These are phyloP conservation scores for Thinopyrum elongatum DNA, from an alignment of 176 grass and related monocot species.

Conservation along the genomic window DNA sequence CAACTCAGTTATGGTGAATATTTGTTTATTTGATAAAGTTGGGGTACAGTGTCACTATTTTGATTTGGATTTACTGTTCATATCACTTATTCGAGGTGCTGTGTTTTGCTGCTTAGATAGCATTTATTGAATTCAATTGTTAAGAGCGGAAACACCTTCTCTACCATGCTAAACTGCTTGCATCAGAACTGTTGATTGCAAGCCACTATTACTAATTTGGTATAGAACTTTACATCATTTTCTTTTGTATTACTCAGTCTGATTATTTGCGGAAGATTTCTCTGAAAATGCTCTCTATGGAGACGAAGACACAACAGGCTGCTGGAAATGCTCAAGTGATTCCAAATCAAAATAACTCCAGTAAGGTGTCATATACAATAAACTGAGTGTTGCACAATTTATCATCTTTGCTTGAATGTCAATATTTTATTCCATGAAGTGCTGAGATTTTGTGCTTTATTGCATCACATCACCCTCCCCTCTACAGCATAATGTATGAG, in stretches of 20 bases:
- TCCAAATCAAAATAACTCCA: constrained; percentile 46
- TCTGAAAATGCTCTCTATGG: constrained; percentile 80
- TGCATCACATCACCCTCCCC: neutral
- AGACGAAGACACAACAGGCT: constrained; percentile 58
- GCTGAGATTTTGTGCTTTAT: neutral
- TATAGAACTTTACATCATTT: neutral
- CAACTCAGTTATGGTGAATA: neutral
- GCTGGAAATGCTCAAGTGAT: constrained; percentile 40
- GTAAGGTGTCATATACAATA: constrained; percentile 37
- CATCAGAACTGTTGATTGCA: neutral
- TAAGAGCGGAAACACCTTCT: neutral
- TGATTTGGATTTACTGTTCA: neutral
- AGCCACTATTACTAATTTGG: neutral
- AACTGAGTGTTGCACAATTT: neutral
- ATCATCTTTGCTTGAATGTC: neutral
- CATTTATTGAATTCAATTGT: neutral
- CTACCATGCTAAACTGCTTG: neutral
- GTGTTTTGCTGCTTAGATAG: too few relatives aligned
- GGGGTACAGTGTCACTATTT: neutral
- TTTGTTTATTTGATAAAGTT: neutral
- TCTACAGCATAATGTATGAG: neutral
- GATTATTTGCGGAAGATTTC: constrained; percentile 90
- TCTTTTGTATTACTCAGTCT: constrained; percentile 43
- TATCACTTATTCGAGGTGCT: too few relatives aligned
- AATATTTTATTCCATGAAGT: neutral